A percentile compares a stretch with the other conserved stretches of the same genome.
Conservation (phyloP, 2,329 filamentous ascomycete genomes). For the Colletotrichum liriopes region DNA sequence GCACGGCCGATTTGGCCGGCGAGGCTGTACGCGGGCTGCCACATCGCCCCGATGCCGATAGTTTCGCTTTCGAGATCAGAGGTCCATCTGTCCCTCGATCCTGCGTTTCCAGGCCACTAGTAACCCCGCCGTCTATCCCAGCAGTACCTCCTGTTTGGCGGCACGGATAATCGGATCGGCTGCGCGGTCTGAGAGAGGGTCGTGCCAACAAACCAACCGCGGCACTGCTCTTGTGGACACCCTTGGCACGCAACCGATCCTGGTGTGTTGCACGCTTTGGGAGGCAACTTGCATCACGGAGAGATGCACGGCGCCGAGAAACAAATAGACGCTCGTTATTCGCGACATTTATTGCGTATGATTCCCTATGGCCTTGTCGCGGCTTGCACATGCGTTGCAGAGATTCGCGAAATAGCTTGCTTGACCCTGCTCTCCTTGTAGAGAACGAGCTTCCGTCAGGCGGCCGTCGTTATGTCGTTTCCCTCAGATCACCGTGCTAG, state of each 20-base stretch:
- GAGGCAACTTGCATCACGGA: neutral
- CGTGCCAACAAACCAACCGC: neutral
- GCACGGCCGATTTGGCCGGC: no score
- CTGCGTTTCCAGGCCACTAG: neutral
- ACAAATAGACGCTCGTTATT: neutral
- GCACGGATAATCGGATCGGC: neutral
- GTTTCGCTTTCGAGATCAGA: neutral
- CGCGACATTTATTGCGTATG: neutral
- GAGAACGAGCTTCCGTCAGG: neutral
- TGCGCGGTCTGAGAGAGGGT: neutral
- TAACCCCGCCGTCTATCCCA: neutral
- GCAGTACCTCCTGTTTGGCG: neutral
- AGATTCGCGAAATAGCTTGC: neutral
- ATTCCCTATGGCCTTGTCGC: neutral
- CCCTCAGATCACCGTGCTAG: neutral
- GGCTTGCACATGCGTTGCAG: neutral
- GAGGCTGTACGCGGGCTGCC: no score
- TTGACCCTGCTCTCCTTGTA: neutral
- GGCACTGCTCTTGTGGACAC: neutral
- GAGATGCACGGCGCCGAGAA: neutral
- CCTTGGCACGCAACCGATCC: neutral
- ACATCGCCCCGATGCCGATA: neutral
- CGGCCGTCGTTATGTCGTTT: no score
- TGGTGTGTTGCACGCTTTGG: no score
- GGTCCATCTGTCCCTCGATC: neutral